Evolutionary conservation across 257 asterid genomes (phyloP).

Genomic region (Nicotiana undulata): DNA sequence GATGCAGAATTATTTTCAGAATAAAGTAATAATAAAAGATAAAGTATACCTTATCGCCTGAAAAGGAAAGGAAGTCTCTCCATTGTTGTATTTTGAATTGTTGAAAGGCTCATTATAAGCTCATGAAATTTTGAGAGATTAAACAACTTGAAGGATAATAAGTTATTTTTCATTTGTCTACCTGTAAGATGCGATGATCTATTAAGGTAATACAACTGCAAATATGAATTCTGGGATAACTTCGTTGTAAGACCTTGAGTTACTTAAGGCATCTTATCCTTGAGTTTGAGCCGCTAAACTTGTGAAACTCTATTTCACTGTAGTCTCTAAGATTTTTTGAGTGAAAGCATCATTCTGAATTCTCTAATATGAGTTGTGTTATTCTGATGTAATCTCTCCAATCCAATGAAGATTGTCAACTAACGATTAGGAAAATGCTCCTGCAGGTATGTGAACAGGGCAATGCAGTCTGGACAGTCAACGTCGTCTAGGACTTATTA

Average conservation of each 20-base stretch:
- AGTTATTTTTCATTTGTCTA: neutral
- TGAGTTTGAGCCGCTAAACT: neutral
- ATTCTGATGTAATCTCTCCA: neutral
- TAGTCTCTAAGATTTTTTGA: neutral
- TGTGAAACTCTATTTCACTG: neutral
- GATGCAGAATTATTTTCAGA: neutral
- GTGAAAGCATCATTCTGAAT: neutral
- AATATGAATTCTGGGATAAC: neutral
- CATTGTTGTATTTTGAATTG: neutral
- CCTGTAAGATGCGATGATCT: neutral
- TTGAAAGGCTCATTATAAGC: neutral
- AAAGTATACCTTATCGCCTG: neutral
- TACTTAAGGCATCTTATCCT: neutral
- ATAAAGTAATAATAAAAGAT: neutral
- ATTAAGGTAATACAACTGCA: neutral
- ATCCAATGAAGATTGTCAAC: neutral
- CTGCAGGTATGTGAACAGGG: conserved; percentile 69
- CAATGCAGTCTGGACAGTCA: conserved; percentile 30
- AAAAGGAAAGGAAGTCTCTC: neutral
- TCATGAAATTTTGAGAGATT: neutral
- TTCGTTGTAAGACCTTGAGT: neutral
- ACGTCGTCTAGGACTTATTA: conserved; percentile 34
- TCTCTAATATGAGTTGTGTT: neutral
- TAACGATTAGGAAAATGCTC: conserved; percentile 11
- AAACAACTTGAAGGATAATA: neutral